Base-by-base conservation (phyloP, 1,284 basidiomycete genomes). In the Entoloma clypeatum region DNA sequence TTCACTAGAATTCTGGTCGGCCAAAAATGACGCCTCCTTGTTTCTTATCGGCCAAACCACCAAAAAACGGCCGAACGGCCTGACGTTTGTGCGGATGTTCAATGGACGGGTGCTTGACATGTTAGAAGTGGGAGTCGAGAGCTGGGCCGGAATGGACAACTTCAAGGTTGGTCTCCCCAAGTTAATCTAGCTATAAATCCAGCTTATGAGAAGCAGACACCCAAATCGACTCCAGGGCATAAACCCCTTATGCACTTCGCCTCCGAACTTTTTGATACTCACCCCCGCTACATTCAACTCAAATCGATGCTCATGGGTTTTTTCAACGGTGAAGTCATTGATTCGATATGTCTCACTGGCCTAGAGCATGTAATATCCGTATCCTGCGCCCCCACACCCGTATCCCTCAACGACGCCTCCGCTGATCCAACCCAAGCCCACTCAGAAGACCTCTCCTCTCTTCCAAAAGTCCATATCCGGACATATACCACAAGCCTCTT, bases 211-310 rank as follows among this genome's bases (percentile, higher is more conserved):
- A 25, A 28, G 32, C 18, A 94, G 87, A 86, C 86, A 32, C 72
- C 81, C 26, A 96, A 96, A 77, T 83, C 87, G 7, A 85, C 91
- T 4, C 80, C 89, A 21, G 94, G 94, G n/a, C 83, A 92, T 54
- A 84, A 88, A 53, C 94, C 95, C 36, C 67, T 98, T 52, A 86
- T 99, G 71, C 92, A 96, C 60, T 99, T 99, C 61, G 91, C 91
- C 21, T 95, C 90, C 2, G 88, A 92, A 49, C 74, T 95, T 10
- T 97, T 95, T 63, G 91, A 94, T 54, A 83, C 87, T 0, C 91
- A 95, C 62, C 91, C 92, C 3, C 83, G 88, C 3, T 92, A 86
- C 63, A 70, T 82, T n/a, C 91, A 93, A 57, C 77, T 98, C 57
- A 98, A 97, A 71, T 94, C 89, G 1, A 73, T 95, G 58, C 74